Base-by-base conservation (phyloP, 2,329 filamentous ascomycete genomes). In the Cladophialophora bantiana region DNA sequence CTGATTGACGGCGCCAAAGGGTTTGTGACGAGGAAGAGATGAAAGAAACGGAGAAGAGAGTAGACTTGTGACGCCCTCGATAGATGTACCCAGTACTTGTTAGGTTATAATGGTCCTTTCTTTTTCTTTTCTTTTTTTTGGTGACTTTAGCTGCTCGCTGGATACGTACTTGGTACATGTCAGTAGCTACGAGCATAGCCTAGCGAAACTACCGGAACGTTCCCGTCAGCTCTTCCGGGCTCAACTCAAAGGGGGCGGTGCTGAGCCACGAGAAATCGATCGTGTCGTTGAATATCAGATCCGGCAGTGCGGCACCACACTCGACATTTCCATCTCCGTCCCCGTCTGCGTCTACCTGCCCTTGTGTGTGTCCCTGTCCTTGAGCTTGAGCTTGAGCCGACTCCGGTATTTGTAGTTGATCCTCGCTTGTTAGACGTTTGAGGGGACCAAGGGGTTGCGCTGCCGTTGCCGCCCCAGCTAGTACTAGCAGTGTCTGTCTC, bases 1-100 rank as follows among this genome's bases (percentile, higher is more conserved):
- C 54, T 77, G 40, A 70, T 83, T 50, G 77, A 75, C 2, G 36
- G 20, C 1, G 50, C 34, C 13, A 62, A 56, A 52, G 36, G 50
- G 10, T 26, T 59, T 31, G 20, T 40, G 4, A 34, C 12, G 35
- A 55, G 52, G 38, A 62, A 59, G 26, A 52, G 12, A 26, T 34
- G 7, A 32, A 35, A 5, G 26, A 3, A 20, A 54, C 0, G 31
- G 18, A 55, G 53, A n/a, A 52, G 4, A 20, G 48, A 20, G 48
- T 10, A 52, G 20, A 18, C n/a, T 18, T 40, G 36, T 40, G 36
- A 40, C 9, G 36, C 36, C 36, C 36, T 40, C 36, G 36, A 40
- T 40, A 7, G 36, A 40, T 40, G 36, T 26, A 26, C 26, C 26
- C 26, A 26, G 26, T 26, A 26, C 26, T 26, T 26, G 26, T 26